Evolutionary conservation across 2,329 filamentous ascomycete species (phyloP).

Genomic region (Erysiphe pisi): DNA sequence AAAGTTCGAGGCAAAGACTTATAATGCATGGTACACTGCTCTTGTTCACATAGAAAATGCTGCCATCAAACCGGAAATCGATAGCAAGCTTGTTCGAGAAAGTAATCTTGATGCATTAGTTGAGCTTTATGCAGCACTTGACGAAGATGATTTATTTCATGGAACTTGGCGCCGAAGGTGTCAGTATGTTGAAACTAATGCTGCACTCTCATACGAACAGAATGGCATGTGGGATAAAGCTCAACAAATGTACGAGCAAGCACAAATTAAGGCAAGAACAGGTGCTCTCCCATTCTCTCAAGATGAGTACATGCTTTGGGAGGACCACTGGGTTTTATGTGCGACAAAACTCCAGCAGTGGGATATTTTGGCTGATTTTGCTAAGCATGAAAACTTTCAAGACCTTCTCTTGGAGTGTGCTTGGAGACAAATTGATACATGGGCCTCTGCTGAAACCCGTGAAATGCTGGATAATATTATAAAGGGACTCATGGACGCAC

Average conservation of each 20-base stretch:
- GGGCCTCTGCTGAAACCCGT: conserved; percentile 73
- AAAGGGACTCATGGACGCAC: conserved; percentile 95
- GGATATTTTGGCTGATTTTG: conserved; percentile 95
- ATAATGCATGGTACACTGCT: conserved; percentile 95
- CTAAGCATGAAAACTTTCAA: conserved; percentile 97
- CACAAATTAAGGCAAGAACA: conserved; percentile 92
- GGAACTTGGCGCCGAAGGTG: conserved; percentile 92
- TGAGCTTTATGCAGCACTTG: conserved; percentile 77
- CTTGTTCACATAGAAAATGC: conserved; percentile 81
- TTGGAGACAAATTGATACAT: conserved; percentile 92
- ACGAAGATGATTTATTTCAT: conserved; percentile 96
- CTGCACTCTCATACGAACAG: conserved; percentile 93
- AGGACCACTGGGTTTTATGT: conserved; percentile 97
- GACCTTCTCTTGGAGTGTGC: conserved; percentile 90
- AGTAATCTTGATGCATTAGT: conserved; percentile 95
- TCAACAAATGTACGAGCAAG: conserved; percentile 89
- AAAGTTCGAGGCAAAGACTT: conserved; percentile 88
- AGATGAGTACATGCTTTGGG: conserved; percentile 98
- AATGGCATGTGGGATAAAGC: conserved; percentile 99
- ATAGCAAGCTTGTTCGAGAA: conserved; percentile 74
- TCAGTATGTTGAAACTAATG: conserved; percentile 95
- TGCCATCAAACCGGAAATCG: conserved; percentile 65
- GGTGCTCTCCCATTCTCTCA: conserved; percentile 94
- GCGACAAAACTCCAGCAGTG: conserved; percentile 98
- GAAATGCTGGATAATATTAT: conserved; percentile 87